Conservation (phyloP, 495 filamentous ascomycete genomes). For the Oleoguttula mirabilis region DNA sequence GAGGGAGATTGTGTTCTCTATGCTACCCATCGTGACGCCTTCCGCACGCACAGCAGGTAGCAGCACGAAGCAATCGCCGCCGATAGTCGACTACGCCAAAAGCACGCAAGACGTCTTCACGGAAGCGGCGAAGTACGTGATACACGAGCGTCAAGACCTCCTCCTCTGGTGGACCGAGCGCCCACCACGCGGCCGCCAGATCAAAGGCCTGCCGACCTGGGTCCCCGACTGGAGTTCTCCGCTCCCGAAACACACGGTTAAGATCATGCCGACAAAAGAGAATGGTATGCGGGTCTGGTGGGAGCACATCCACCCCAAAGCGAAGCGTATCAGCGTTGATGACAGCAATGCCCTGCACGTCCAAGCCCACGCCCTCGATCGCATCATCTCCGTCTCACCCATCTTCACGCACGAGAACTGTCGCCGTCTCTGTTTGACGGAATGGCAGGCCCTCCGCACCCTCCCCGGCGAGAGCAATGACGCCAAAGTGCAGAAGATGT, state of each 20-base stretch:
- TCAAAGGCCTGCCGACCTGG: not conserved
- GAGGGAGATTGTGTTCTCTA: not conserved
- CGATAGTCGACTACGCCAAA: not conserved
- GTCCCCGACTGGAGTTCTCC: not conserved
- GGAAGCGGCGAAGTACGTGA: not conserved
- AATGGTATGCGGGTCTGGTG: slow-evolving; percentile 1
- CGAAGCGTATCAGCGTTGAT: not conserved
- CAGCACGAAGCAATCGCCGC: not conserved
- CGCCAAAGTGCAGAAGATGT: not conserved
- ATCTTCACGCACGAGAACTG: not conserved
- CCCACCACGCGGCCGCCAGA: not conserved
- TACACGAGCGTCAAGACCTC: slow-evolving; percentile 1
- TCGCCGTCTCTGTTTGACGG: not conserved
- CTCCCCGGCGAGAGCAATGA: not conserved
- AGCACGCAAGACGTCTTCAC: not conserved
- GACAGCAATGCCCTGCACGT: not conserved
- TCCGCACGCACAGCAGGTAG: not conserved
- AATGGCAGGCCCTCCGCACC: not conserved
- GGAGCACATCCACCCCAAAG: not conserved
- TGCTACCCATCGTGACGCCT: not conserved
- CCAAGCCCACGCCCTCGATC: not conserved
- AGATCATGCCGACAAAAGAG: not conserved
- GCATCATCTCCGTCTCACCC: not conserved
- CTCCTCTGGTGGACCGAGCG: not conserved
- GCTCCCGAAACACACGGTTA: not conserved